Evolutionary conservation across 345 rosid genomes (phyloP), one percentile per base, ranked within the genome.

Genomic region (Syzygium oleosum): DNA sequence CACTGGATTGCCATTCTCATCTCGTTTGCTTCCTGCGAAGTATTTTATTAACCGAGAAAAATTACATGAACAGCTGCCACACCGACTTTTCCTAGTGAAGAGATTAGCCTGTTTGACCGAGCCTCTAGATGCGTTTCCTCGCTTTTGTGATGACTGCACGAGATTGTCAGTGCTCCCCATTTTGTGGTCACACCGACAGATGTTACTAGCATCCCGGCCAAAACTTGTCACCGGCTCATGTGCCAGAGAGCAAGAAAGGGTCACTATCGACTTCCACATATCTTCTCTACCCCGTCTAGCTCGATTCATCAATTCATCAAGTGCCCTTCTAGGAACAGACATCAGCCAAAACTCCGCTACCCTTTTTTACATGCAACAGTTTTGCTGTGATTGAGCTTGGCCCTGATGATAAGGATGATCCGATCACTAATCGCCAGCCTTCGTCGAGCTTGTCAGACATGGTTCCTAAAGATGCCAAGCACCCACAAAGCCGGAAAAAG

Each of bases 91-190:
- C 96, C 96, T 31, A 94, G 93, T 0, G 95, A 91, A 9, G 98
- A 93, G 34, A 97, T 92, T 56, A 96, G 94, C 91, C 91, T 94
- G 83, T 94, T 90, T 16, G 94, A 93, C 10, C 95, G 89, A 55
- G 90, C 54, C 78, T 97, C 97, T 79, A 95, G 85, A 4, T 97
- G 97, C 10, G 98, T 94, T 63, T 91, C 91, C 77, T 97, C 97
- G 25, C 86, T 80, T 0, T 88, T 89, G 87, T 94, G 94, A 0
- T 85, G 88, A 7, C 90, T 91, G 51, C 94, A 92, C 3, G 94
- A 92, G 90, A 95, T 93, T 95, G 94, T 94, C 94, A 93, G 91
- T 87, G 94, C 90, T 27, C 96, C 99, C 98, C 97, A 94, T 12
- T 90, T 90, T 1, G 98, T 94, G 88, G 90, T 94, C 95, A 91